These are phyloP conservation scores for Ensete ventricosum DNA, from an alignment of 176 grass and related monocot genomes.

Conservation along the genomic window DNA sequence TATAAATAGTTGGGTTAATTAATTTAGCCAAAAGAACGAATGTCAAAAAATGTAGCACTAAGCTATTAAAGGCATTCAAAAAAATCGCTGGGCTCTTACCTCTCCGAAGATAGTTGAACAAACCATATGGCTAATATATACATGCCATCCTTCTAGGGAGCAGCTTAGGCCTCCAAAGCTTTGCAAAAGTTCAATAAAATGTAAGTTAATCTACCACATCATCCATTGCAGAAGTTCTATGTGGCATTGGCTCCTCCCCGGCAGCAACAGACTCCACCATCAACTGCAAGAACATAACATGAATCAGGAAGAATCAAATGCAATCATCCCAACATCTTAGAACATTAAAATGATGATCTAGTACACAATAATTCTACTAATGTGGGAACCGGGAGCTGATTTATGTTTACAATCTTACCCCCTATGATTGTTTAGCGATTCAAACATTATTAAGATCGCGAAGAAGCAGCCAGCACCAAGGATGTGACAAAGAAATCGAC, in stretches of 20 bases:
- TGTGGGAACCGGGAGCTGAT: too few species aligned
- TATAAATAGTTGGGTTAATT: background rate
- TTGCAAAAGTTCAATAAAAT: background rate
- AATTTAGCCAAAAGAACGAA: background rate
- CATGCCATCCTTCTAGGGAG: too few species aligned
- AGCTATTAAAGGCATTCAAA: background rate
- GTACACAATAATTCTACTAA: too few species aligned
- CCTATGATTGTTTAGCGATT: too few species aligned
- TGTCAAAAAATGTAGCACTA: background rate
- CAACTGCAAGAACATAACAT: slow-evolving; percentile 28
- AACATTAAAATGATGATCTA: too few species aligned
- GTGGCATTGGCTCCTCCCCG: slow-evolving; percentile 58
- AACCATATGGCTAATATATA: too few species aligned
- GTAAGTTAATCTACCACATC: background rate
- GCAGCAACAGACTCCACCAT: slow-evolving; percentile 41
- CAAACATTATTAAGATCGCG: too few species aligned
- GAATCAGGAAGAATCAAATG: background rate
- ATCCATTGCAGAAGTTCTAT: slow-evolving; percentile 19
- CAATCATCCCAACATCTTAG: too few species aligned
- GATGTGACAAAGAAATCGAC: too few species aligned
- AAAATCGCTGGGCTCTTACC: background rate
- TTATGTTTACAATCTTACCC: too few species aligned
- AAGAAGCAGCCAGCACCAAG: too few species aligned
- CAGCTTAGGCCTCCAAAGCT: background rate
- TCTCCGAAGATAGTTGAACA: background rate